Percentiles rank a stretch among this genome's conserved stretches.
These are phyloP conservation scores for Neoboletus brunneissimus DNA, from an alignment of 768 basidiomycete genomes.

Conservation along the genomic window DNA sequence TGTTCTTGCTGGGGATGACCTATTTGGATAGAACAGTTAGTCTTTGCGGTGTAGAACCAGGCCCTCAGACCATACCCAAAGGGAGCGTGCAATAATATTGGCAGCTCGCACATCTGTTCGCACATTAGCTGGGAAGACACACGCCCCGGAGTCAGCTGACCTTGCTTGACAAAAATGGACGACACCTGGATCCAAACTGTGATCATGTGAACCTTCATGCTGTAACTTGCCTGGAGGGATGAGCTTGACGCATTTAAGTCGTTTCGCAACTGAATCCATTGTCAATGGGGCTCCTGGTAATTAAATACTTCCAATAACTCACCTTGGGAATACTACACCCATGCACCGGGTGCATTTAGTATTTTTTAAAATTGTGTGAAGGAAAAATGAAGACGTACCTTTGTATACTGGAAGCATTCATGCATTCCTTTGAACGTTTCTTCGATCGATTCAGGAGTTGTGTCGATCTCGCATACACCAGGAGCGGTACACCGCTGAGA, in stretches of 20 bases:
- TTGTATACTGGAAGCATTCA: constrained; percentile 62
- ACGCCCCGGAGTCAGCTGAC: constrained; percentile 23
- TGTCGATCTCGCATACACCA: constrained; percentile 59
- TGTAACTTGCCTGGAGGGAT: constrained; percentile 41
- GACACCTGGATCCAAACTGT: constrained; percentile 39
- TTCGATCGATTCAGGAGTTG: constrained; percentile 53
- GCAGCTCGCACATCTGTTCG: constrained; percentile 47
- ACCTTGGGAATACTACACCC: constrained; percentile 54
- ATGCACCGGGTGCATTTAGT: background rate
- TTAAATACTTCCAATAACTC: background rate
- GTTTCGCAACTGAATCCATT: constrained; percentile 40
- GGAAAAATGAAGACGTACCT: constrained; percentile 33
- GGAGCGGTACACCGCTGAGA: constrained; percentile 38
- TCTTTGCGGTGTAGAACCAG: background rate
- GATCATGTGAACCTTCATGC: constrained; percentile 50
- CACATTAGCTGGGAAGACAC: constrained; percentile 1
- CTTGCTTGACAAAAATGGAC: constrained; percentile 55
- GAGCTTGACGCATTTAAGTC: constrained; percentile 46
- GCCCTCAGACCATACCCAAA: constrained; percentile 35
- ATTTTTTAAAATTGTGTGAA: background rate
- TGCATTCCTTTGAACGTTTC: constrained; percentile 59
- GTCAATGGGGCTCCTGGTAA: background rate
- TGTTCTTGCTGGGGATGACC: constrained; percentile 58
- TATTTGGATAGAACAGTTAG: constrained; percentile 19
- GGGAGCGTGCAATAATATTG: constrained; percentile 58